These are phyloP conservation scores for Thamnidium elegans DNA, from an alignment of 192 early-diverging fungal species.

Conservation along the genomic window DNA sequence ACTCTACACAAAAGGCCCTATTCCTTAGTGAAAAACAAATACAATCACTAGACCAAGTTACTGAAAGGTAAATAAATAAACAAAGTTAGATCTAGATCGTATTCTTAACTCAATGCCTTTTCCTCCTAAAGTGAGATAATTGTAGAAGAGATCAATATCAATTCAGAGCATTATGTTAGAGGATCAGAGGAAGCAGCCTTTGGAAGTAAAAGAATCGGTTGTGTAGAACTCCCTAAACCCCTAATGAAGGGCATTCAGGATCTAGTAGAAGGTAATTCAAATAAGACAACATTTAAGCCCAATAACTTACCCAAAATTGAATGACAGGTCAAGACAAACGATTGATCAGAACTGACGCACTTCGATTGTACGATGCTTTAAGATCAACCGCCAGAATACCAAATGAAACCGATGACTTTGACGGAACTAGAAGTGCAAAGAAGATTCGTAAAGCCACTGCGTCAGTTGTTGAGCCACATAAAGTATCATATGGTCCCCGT, in stretches of 20 bases:
- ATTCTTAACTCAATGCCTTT: not conserved
- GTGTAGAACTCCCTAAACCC: slow-evolving; percentile 33
- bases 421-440: not conserved
- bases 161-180: slow-evolving; percentile 4
- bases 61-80: not conserved
- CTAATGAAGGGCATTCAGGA: slow-evolving; percentile 29
- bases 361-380: slow-evolving; percentile 51
- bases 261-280: slow-evolving; percentile 26
- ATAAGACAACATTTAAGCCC: not conserved
- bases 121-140: not conserved
- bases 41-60: not conserved
- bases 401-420: not conserved
- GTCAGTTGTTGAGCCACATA: slow-evolving; percentile 47
- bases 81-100: not conserved
- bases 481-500: slow-evolving; percentile 63
- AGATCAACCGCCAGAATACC: slow-evolving; percentile 46
- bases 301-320: not conserved
- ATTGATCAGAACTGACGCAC: slow-evolving; percentile 47
- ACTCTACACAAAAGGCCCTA: slow-evolving; percentile 4
- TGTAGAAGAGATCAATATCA: not conserved
- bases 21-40: slow-evolving; percentile 12
- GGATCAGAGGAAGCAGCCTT: slow-evolving; percentile 54
- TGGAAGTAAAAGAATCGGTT: slow-evolving; percentile 29
- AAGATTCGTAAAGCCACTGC: not conserved
- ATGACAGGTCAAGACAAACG: slow-evolving; percentile 38